These are phyloP conservation scores for Ambrosiella beaveri DNA, from an alignment of 2,329 filamentous ascomycete genomes.

Conservation along the genomic window DNA sequence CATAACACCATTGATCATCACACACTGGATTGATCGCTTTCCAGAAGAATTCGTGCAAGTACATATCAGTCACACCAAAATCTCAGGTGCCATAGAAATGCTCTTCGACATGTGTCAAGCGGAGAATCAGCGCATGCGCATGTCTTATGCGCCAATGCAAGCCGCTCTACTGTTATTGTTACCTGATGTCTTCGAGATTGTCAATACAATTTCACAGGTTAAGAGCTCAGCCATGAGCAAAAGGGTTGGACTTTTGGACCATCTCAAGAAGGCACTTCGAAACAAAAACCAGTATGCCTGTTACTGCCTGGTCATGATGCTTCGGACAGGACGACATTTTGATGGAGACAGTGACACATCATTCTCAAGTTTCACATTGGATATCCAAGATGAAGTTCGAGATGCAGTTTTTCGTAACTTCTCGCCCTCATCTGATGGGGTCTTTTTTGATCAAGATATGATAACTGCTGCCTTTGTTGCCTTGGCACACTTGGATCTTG, in stretches of 20 bases:
- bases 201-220: conserved; percentile 46
- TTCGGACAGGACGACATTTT: conserved; percentile 48
- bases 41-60: conserved; percentile 47
- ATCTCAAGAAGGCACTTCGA: conserved; percentile 42
- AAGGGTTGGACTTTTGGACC: conserved; percentile 48
- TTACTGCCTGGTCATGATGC: conserved; percentile 45
- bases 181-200: conserved; percentile 53
- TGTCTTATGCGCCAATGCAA: conserved; percentile 42
- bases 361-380: conserved; percentile 48
- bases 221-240: conserved; percentile 46
- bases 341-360: conserved; percentile 44
- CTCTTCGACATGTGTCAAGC: conserved; percentile 53
- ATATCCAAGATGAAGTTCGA: conserved; percentile 51
- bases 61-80: conserved; percentile 40
- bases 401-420: conserved; percentile 46
- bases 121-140: conserved; percentile 35
- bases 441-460: conserved; percentile 42
- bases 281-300: conserved; percentile 50
- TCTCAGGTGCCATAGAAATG: conserved; percentile 49
- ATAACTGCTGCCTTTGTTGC: conserved; percentile 52
- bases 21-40: conserved; percentile 47
- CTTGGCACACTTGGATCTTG: conserved; percentile 43
- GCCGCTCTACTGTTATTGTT: conserved; percentile 44
- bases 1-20: conserved; percentile 44
- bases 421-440: conserved; percentile 28